Conservation (phyloP, 2,329 filamentous ascomycete genomes). For the Trichoderma harzianum region DNA sequence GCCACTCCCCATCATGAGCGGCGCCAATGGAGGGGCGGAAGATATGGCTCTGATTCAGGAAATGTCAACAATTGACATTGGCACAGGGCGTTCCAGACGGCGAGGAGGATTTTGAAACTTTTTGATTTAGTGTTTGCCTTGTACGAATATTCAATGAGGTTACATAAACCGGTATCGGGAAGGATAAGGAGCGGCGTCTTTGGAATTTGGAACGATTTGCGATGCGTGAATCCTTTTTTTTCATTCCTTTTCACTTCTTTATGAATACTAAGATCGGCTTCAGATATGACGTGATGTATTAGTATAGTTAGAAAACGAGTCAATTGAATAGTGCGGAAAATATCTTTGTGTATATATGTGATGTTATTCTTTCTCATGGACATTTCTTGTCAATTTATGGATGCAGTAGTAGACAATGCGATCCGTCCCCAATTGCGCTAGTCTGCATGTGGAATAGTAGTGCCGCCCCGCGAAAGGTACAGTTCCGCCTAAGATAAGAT, state of each 20-base stretch:
- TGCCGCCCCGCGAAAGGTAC: neutral
- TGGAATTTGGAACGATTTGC: constrained; percentile 3
- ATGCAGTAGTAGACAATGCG: neutral
- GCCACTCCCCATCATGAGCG: constrained; percentile 51
- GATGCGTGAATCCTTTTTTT: neutral
- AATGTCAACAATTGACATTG: constrained; percentile 65
- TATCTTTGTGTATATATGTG: neutral
- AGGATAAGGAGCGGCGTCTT: neutral
- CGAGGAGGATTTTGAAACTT: constrained; percentile 41
- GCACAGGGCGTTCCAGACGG: constrained; percentile 55
- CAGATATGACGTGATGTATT: constrained; percentile 9
- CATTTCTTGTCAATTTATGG: neutral
- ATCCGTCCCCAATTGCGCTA: neutral
- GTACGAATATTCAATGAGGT: constrained; percentile 19
- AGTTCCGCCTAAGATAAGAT: neutral
- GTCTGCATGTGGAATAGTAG: neutral
- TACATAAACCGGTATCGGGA: constrained; percentile 2
- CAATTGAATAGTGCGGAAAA: neutral
- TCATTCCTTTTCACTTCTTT: neutral
- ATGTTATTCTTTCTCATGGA: neutral
- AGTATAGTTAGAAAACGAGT: neutral
- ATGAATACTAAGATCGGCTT: neutral
- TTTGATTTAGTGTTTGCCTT: neutral
- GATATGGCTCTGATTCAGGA: constrained; percentile 66
- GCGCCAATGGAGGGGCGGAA: constrained; percentile 41